phyloP scores from a whole-genome alignment of 179 eudicot species.

The Drosera spatulata region DNA sequence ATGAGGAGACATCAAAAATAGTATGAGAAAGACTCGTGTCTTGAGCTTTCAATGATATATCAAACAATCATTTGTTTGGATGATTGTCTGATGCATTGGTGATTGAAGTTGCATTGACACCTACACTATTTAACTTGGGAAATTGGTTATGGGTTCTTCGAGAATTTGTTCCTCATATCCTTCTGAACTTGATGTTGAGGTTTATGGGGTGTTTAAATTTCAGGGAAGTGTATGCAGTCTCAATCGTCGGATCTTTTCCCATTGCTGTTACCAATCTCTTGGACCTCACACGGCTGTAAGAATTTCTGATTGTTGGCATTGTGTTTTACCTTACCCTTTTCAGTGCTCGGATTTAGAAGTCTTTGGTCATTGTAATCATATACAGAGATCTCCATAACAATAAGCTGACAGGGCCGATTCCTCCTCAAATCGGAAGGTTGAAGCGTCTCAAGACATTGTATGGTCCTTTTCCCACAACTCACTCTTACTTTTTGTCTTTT shows the following conservation, averaged over 20 bases:
- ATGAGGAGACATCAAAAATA: no score
- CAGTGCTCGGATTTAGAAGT: background rate
- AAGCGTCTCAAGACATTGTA: slow-evolving; percentile 87
- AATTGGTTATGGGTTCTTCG: no score
- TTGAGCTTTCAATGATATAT: no score
- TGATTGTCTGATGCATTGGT: no score
- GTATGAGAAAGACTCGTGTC: background rate
- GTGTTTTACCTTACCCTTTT: background rate
- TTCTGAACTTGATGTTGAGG: no score
- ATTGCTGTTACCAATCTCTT: slow-evolving; percentile 94
- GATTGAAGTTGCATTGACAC: no score
- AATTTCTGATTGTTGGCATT: slow-evolving; percentile 4
- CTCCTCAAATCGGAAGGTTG: slow-evolving; percentile 92
- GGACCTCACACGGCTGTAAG: slow-evolving; percentile 98
- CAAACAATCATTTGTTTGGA: no score
- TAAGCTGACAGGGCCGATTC: slow-evolving; percentile 95
- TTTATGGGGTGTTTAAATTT: slow-evolving; percentile 10
- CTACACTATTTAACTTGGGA: no score
- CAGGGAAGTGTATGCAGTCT: slow-evolving; percentile 98
- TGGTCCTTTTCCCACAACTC: slow-evolving; percentile 11
- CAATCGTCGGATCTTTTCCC: slow-evolving; percentile 96
- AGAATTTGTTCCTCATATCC: no score
- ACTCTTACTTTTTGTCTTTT: background rate
- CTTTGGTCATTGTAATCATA: slow-evolving; percentile 1
- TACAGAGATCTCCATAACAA: slow-evolving; percentile 95